A percentile compares a stretch with the other conserved stretches of the same genome.
Conservation (phyloP, 2,329 filamentous ascomycete species). For the Didymella sp. region DNA sequence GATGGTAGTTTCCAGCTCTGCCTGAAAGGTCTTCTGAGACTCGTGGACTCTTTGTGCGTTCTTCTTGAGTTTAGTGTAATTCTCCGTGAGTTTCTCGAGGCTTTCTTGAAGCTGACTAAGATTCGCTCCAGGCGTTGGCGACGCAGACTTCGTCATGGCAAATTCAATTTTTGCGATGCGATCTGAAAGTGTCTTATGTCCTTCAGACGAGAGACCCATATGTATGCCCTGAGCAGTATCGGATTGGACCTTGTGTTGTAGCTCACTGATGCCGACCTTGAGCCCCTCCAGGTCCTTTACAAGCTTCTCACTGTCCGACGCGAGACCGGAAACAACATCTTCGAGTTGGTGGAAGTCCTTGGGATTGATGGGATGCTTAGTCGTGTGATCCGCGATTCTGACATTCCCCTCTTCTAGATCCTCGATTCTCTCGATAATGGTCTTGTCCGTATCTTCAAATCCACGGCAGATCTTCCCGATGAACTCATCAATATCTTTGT, state of each 20-base stretch:
- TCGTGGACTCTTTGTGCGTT: neutral
- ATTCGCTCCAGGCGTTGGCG: neutral
- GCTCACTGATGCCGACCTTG: neutral
- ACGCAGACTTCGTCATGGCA: neutral
- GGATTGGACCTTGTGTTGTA: neutral
- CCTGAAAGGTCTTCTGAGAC: too few species aligned
- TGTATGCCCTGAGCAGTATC: neutral
- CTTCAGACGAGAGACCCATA: neutral
- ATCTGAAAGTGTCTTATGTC: neutral
- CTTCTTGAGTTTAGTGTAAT: neutral
- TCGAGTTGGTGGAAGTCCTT: neutral
- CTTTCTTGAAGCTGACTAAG: neutral
- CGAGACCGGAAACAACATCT: neutral
- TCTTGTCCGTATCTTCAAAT: neutral
- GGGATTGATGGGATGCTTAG: neutral
- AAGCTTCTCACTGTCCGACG: neutral
- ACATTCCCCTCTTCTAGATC: neutral
- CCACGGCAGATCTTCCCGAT: neutral
- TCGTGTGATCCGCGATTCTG: neutral
- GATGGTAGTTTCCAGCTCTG: neutral
- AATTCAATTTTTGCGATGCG: neutral
- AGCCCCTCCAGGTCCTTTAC: neutral
- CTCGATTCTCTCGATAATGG: neutral
- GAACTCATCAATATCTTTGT: neutral
- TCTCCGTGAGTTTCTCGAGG: neutral